phyloP scores from a whole-genome alignment of 306 rosid species.

The Begonia fuchsioides region DNA sequence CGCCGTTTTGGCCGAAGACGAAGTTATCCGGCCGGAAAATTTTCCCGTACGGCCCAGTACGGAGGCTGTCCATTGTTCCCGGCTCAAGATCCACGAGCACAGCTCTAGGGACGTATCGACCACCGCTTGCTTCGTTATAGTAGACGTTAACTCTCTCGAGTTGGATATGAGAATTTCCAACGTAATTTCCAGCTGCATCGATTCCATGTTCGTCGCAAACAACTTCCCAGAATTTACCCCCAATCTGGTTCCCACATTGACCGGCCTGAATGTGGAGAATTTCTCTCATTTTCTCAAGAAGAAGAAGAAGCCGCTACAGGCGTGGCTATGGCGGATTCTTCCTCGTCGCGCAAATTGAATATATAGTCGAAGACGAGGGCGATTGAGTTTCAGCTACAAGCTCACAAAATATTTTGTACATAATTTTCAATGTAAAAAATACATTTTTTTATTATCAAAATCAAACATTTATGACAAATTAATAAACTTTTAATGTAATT shows the following conservation, averaged over 20 bases:
- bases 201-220: conserved; percentile 85
- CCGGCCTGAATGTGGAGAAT: conserved; percentile 85
- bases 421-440: background rate
- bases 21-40: conserved; percentile 82
- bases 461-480: too few species aligned
- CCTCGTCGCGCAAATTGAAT: too few species aligned
- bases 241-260: conserved; percentile 86
- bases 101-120: conserved; percentile 77
- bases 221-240: conserved; percentile 87
- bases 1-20: conserved; percentile 81
- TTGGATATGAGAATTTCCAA: conserved; percentile 50
- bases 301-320: background rate
- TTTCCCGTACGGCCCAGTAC: conserved; percentile 62
- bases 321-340: too few species aligned
- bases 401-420: background rate
- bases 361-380: background rate
- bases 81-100: conserved; percentile 86
- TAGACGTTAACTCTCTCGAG: conserved; percentile 80
- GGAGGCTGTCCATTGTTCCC: conserved; percentile 82
- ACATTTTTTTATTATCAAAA: background rate
- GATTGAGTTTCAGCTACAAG: background rate
- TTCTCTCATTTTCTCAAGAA: conserved; percentile 54
- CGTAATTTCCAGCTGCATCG: conserved; percentile 50
- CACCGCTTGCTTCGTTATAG: conserved; percentile 78
- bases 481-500: too few species aligned